These are phyloP conservation scores for Paraurostyla sp. DNA, from an alignment of 73 alveolate species.

Conservation along the genomic window DNA sequence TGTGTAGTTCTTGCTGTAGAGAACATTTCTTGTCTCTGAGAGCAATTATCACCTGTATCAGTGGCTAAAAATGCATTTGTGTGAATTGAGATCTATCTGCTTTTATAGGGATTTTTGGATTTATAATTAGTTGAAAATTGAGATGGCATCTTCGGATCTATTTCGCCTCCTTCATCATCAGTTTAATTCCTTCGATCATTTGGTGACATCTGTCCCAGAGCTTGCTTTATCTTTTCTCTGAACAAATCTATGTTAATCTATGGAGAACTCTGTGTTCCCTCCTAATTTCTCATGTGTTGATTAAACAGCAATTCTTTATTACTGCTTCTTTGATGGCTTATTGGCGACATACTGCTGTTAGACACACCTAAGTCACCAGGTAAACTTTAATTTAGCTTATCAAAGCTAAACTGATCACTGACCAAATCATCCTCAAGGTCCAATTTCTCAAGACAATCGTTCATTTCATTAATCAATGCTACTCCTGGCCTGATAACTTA, in stretches of 20 bases:
- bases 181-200: background rate
- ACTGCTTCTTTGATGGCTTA: background rate
- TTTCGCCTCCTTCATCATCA: background rate
- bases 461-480: too few relatives aligned
- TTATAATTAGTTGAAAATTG: conserved; percentile 28
- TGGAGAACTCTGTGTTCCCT: conserved; percentile 18
- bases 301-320: background rate
- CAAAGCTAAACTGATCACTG: too few relatives aligned
- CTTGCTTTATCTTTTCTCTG: background rate
- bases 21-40: conserved; percentile 19
- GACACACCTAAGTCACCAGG: too few relatives aligned
- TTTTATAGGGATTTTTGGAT: conserved; percentile 15
- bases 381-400: too few relatives aligned
- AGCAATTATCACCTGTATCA: conserved; percentile 9
- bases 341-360: conserved; percentile 9
- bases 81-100: conserved; percentile 44
- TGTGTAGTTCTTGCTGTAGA: conserved; percentile 22
- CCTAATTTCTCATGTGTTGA: background rate
- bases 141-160: background rate
- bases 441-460: too few relatives aligned
- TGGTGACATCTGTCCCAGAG: background rate
- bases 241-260: background rate
- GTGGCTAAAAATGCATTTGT: conserved; percentile 50
- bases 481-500: too few relatives aligned
- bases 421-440: too few relatives aligned